These are phyloP conservation scores for Penicillium rolfsii DNA, from an alignment of 2,329 filamentous ascomycete species.

Conservation along the genomic window DNA sequence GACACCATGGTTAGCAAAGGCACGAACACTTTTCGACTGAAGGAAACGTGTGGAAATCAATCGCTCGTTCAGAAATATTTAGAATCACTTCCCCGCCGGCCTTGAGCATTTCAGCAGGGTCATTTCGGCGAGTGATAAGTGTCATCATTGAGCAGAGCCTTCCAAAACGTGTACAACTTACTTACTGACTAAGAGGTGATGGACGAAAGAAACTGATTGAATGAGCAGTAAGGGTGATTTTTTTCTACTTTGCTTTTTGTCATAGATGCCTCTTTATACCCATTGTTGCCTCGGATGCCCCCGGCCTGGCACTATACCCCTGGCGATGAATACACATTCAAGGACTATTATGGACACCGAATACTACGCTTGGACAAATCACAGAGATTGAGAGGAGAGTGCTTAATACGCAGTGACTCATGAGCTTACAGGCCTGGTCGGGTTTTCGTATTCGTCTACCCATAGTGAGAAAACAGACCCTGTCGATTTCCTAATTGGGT, in stretches of 20 bases:
- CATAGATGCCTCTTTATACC: background rate
- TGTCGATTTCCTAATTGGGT: background rate
- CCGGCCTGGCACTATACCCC: background rate
- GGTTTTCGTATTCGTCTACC: background rate
- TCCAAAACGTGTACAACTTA: background rate
- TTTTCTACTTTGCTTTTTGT: background rate
- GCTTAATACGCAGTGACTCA: background rate
- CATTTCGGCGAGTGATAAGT: slow-evolving; percentile 24
- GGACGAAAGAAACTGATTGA: background rate
- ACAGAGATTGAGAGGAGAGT: background rate
- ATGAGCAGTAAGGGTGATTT: background rate
- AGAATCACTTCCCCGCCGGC: slow-evolving; percentile 11
- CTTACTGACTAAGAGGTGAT: background rate
- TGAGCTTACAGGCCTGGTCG: background rate
- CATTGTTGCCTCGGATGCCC: background rate
- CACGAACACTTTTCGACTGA: background rate
- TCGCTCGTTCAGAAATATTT: background rate
- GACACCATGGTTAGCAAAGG: background rate
- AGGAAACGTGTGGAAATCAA: background rate
- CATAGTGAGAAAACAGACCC: background rate
- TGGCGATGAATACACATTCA: background rate
- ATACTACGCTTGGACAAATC: background rate
- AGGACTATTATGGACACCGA: background rate
- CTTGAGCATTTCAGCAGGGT: slow-evolving; percentile 13
- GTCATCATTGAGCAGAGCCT: slow-evolving; percentile 13